Conservation (phyloP, 2,329 filamentous ascomycete species). For the Fusarium pseudoanthophilum region DNA sequence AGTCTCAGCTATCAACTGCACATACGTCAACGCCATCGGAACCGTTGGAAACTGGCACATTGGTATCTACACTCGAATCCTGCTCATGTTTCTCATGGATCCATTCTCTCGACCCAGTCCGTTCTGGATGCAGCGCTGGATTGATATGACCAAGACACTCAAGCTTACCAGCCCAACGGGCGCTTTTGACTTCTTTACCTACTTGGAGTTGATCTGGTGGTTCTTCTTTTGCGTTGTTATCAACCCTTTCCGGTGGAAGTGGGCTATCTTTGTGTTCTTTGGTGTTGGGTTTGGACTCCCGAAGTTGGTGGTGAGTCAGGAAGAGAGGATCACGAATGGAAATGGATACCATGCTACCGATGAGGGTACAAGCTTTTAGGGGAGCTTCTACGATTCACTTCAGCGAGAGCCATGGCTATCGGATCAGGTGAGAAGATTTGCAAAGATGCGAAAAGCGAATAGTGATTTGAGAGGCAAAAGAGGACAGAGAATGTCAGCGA, state of each 20-base stretch:
- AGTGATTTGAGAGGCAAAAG: background rate
- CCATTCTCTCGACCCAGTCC: constrained; percentile 77
- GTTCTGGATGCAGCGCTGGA: constrained; percentile 85
- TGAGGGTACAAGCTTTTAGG: constrained; percentile 31
- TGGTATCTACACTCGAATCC: constrained; percentile 85
- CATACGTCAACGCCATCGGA: constrained; percentile 84
- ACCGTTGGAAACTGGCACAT: constrained; percentile 85
- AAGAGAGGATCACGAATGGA: constrained; percentile 62
- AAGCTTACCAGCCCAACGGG: constrained; percentile 76
- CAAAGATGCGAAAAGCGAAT: rapidly evolving
- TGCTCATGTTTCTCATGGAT: constrained; percentile 87
- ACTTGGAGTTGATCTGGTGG: constrained; percentile 86
- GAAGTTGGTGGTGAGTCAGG: constrained; percentile 71
- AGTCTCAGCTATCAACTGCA: constrained; percentile 84
- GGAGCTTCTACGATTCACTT: rapidly evolving
- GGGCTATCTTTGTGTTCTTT: constrained; percentile 84
- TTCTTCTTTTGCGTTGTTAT: constrained; percentile 81
- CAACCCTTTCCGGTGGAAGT: constrained; percentile 92
- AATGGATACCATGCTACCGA: constrained; percentile 33
- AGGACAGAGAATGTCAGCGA: background rate
- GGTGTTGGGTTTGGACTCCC: constrained; percentile 77
- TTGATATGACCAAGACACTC: constrained; percentile 80
- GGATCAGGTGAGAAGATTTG: background rate
- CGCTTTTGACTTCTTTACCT: constrained; percentile 91
- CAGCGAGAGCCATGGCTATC: background rate